Percentiles rank a stretch among this genome's conserved stretches.
Conservation (phyloP, 805 yeast species). For the Ogataea nitratoaversa region DNA sequence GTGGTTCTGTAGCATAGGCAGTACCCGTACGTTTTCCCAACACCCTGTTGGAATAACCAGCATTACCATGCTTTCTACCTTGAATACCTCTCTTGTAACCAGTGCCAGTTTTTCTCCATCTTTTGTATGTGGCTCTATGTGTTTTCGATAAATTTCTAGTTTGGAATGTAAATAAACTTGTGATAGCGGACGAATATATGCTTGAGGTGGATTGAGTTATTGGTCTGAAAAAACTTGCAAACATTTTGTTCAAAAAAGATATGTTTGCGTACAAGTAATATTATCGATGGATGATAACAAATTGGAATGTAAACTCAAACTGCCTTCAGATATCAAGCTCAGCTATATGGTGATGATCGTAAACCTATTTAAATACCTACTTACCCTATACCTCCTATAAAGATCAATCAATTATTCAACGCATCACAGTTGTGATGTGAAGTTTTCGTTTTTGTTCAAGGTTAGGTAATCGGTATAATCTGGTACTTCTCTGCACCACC, state of each 20-base stretch:
- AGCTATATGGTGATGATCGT: no score
- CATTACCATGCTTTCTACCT: slow-evolving; percentile 90
- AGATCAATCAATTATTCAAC: no score
- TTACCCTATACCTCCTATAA: no score
- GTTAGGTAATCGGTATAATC: no score
- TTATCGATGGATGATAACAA: no score
- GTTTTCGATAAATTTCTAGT: slow-evolving; percentile 56
- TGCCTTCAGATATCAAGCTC: no score
- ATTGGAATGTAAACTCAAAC: no score
- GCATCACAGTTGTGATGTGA: no score
- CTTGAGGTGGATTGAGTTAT: slow-evolving; percentile 5
- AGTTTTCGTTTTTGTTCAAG: no score
- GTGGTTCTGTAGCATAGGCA: slow-evolving; percentile 48
- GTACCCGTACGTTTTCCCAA: slow-evolving; percentile 58
- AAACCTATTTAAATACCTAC: no score
- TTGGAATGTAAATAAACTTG: slow-evolving; percentile 5
- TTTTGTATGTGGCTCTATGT: slow-evolving; percentile 80
- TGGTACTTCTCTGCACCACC: no score
- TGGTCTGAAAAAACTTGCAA: slow-evolving; percentile 14
- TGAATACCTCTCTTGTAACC: slow-evolving; percentile 66
- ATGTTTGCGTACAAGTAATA: no score
- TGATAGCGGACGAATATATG: slow-evolving; percentile 4
- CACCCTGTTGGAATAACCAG: slow-evolving; percentile 71
- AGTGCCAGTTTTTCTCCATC: slow-evolving; percentile 79
- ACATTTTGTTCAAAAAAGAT: slow-evolving; percentile 7